Evolutionary conservation across 805 yeast genomes (phyloP).

Genomic region (Sugiyamaella chiloensis): DNA sequence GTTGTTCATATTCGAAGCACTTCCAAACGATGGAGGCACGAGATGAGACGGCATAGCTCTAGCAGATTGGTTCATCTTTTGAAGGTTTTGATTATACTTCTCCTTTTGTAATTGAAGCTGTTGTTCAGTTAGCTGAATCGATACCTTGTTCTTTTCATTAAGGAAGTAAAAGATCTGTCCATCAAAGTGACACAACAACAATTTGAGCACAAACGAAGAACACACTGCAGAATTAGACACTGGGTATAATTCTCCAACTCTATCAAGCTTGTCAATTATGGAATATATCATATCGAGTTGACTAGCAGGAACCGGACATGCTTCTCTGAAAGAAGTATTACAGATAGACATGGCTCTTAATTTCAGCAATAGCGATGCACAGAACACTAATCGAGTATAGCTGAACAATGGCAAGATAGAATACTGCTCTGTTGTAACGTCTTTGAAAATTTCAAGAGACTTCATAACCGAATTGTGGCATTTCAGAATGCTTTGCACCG

Average conservation of each 20-base stretch:
- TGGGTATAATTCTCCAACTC: constrained; percentile 26
- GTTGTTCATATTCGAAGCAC: background rate
- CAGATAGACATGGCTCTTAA: constrained; percentile 31
- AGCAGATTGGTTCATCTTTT: background rate
- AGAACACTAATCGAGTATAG: constrained; percentile 28
- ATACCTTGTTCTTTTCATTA: constrained; percentile 2
- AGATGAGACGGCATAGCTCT: background rate
- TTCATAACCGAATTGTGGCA: constrained; percentile 26
- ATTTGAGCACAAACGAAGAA: constrained; percentile 31
- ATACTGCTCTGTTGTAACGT: constrained; percentile 40
- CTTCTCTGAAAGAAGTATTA: constrained; percentile 27
- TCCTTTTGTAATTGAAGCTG: constrained; percentile 3
- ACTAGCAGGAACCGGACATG: constrained; percentile 24
- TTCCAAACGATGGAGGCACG: constrained; percentile 1
- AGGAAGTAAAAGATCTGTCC: constrained; percentile 19
- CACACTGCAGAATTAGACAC: constrained; percentile 30
- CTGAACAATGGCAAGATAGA: constrained; percentile 48
- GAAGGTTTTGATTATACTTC: background rate
- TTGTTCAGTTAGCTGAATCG: constrained; percentile 1
- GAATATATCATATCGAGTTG: constrained; percentile 23
- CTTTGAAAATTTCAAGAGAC: constrained; percentile 23
- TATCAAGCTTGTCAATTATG: constrained; percentile 22
- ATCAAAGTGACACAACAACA: constrained; percentile 34
- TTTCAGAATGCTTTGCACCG: constrained; percentile 27
- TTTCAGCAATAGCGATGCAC: constrained; percentile 32